Percentiles rank a stretch among this genome's conserved stretches.
Evolutionary conservation across 2,329 filamentous ascomycete genomes (phyloP).

Genomic region (Colletotrichum trifolii): DNA sequence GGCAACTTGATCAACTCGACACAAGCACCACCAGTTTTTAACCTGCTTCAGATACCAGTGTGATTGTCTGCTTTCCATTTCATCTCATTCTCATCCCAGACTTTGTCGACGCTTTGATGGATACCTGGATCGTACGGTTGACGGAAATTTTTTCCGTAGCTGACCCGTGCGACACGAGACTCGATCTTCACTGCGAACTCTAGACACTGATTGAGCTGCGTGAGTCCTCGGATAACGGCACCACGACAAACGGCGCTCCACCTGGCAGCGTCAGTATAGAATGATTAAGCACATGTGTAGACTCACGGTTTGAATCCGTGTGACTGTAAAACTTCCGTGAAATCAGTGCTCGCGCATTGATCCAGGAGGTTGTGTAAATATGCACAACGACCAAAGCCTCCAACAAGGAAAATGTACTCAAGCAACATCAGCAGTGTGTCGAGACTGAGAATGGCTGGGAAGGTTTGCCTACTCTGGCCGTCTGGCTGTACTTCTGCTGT

Average conservation of each 20-base stretch:
- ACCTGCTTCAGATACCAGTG: slow-evolving; percentile 46
- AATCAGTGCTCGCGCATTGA: neutral
- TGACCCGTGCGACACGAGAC: slow-evolving; percentile 43
- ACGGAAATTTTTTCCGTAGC: slow-evolving; percentile 38
- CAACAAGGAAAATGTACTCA: slow-evolving; percentile 52
- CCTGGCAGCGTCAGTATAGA: slow-evolving; percentile 24
- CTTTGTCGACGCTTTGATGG: slow-evolving; percentile 32
- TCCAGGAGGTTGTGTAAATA: slow-evolving; percentile 44
- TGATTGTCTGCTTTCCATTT: slow-evolving; percentile 36
- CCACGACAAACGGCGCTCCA: slow-evolving; percentile 51
- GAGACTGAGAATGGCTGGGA: neutral
- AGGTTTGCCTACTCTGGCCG: slow-evolving; percentile 42
- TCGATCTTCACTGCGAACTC: slow-evolving; percentile 1
- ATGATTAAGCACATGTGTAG: no score
- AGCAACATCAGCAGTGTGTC: neutral
- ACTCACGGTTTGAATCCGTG: slow-evolving; percentile 48
- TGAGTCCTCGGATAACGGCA: slow-evolving; percentile 44
- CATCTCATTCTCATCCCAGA: slow-evolving; percentile 1
- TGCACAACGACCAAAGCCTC: slow-evolving; percentile 49
- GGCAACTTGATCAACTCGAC: neutral
- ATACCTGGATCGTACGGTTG: neutral
- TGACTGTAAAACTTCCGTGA: slow-evolving; percentile 44
- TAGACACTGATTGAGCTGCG: neutral
- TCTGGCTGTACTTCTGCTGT: neutral
- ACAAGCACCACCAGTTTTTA: neutral